Conservation (phyloP, 768 basidiomycete genomes). For the Suillus fuscotomentosus region DNA sequence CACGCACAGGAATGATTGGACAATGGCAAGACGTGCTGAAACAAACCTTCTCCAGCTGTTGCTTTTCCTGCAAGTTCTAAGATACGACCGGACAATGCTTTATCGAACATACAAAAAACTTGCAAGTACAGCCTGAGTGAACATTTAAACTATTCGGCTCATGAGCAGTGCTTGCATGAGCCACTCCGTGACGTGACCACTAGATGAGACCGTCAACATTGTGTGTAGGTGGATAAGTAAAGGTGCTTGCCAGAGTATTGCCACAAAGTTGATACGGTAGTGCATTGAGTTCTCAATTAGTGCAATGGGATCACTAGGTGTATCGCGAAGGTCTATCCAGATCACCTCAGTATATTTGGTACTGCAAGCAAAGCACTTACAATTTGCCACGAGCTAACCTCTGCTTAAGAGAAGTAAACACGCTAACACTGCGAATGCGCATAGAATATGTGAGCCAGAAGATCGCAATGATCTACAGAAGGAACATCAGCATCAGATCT, state of each 20-base stretch:
- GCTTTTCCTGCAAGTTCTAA: no score
- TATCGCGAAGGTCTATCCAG: conserved; percentile 14
- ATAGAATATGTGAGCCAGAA: conserved; percentile 25
- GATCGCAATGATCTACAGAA: conserved; percentile 16
- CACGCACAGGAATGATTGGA: no score
- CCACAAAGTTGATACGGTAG: not conserved
- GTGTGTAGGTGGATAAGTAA: not conserved
- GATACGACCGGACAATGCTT: no score
- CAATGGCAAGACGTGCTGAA: no score
- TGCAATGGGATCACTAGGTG: not conserved
- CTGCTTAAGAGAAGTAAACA: conserved; percentile 3
- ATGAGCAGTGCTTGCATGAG: conserved; percentile 26
- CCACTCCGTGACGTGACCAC: conserved; percentile 31
- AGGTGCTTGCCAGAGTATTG: not conserved
- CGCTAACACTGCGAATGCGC: conserved; percentile 22
- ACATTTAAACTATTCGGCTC: not conserved
- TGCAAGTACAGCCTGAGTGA: no score
- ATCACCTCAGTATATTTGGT: no score
- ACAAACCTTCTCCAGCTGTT: no score
- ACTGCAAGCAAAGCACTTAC: not conserved
- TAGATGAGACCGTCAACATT: not conserved
- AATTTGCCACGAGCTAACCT: not conserved
- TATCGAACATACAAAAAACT: no score
- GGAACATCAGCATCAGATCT: not conserved
- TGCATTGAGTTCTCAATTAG: not conserved